A percentile compares a stretch with the other conserved stretches of the same genome.
Conservation (phyloP, 805 yeast species). For the Sugiyamaella smithiae region DNA sequence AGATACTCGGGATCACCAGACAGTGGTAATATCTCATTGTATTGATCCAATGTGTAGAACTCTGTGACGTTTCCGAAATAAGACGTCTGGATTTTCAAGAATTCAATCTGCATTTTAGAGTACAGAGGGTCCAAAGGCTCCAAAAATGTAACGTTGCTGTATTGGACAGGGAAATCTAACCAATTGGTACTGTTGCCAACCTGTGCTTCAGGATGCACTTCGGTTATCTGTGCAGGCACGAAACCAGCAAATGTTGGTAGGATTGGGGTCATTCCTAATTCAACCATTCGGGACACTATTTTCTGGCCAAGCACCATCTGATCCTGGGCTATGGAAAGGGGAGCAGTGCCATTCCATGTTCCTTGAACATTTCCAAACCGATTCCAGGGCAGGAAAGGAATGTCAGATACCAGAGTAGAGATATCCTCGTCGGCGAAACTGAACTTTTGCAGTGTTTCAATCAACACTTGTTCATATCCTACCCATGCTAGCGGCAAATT, state of each 20-base stretch:
- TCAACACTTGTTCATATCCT: conserved; percentile 16
- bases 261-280: conserved; percentile 18
- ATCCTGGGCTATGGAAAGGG: conserved; percentile 8
- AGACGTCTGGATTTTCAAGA: no score
- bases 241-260: no score
- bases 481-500: conserved; percentile 19
- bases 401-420: conserved; percentile 11
- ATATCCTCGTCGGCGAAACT: conserved; percentile 12
- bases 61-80: conserved; percentile 13
- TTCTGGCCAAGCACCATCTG: conserved; percentile 13
- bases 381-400: conserved; percentile 19
- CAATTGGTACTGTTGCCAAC: no score
- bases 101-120: no score
- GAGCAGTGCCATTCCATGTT: conserved; percentile 15
- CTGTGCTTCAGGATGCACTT: no score
- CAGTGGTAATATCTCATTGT: conserved; percentile 17
- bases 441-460: conserved; percentile 13
- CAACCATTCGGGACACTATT: conserved; percentile 15
- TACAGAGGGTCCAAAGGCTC: no score
- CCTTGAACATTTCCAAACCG: conserved; percentile 21
- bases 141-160: no score
- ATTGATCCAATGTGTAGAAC: conserved; percentile 19
- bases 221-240: no score
- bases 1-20: conserved; percentile 15
- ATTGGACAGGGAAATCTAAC: no score